Evolutionary conservation across 148 eudicot genomes (phyloP).

Genomic region (Diospyros kaki): DNA sequence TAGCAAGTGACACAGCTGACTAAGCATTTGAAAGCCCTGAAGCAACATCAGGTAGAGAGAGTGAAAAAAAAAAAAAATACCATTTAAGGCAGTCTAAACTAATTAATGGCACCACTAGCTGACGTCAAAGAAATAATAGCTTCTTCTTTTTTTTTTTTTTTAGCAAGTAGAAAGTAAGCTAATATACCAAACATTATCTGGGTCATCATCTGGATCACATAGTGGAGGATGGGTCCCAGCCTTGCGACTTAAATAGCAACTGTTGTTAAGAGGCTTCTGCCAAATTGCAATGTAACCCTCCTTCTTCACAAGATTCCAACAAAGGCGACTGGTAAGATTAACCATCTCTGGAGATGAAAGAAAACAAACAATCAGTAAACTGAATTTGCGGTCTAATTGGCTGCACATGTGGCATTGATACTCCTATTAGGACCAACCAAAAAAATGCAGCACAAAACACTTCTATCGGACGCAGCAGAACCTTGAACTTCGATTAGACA

Average conservation of each 20-base stretch:
- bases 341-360: constrained; percentile 62
- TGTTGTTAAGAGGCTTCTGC: constrained; percentile 91
- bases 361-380: constrained; percentile 4
- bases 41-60: neutral
- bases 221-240: constrained; percentile 66
- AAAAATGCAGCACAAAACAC: neutral
- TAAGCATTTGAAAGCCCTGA: neutral
- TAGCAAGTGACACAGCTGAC: neutral
- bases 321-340: constrained; percentile 77
- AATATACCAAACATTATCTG: constrained; percentile 81
- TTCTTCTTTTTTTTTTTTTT: too few relatives aligned
- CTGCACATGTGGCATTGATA: neutral
- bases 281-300: constrained; percentile 95
- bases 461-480: neutral
- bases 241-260: constrained; percentile 74
- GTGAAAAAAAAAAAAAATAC: neutral
- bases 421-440: constrained; percentile 8
- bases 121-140: neutral
- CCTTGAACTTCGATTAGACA: neutral
- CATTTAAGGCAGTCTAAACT: neutral
- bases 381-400: neutral
- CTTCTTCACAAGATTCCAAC: constrained; percentile 93
- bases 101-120: neutral
- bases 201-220: constrained; percentile 78
- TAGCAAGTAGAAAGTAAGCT: neutral